These are phyloP conservation scores for carrot (Daucus carota) DNA, from an alignment of 129 eudicot genomes.

Conservation along the genomic window DNA sequence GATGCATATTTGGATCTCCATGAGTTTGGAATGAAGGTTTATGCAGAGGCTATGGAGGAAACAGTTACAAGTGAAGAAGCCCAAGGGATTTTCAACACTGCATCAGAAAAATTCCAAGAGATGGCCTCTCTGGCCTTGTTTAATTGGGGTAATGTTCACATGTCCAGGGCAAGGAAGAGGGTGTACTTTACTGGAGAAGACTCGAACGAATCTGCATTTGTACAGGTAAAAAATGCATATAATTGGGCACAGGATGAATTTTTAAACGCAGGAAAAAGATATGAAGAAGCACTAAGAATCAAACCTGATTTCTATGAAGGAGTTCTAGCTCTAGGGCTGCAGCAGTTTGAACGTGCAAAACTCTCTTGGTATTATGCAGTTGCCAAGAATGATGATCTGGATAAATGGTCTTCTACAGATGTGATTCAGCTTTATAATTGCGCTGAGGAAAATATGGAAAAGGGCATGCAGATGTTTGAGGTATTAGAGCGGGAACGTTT, in stretches of 20 bases:
- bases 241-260: conserved; percentile 75
- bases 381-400: conserved; percentile 43
- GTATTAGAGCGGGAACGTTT: conserved; percentile 33
- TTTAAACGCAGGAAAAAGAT: conserved; percentile 52
- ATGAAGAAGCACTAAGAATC: conserved; percentile 65
- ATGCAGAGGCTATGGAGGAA: conserved; percentile 93
- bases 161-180: conserved; percentile 78
- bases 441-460: conserved; percentile 89
- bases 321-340: conserved; percentile 66
- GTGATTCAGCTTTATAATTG: conserved; percentile 52
- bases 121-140: conserved; percentile 86
- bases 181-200: conserved; percentile 41
- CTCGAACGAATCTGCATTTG: conserved; percentile 33
- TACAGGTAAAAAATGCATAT: conserved; percentile 40
- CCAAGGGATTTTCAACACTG: conserved; percentile 47
- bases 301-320: conserved; percentile 82
- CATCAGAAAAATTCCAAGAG: conserved; percentile 83
- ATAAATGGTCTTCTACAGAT: conserved; percentile 55
- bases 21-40: conserved; percentile 71
- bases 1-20: conserved; percentile 82
- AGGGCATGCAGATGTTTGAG: conserved; percentile 76
- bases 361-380: conserved; percentile 80
- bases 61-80: conserved; percentile 71
- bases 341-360: conserved; percentile 84
- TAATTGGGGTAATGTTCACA: conserved; percentile 92